Evolutionary conservation across 2,329 filamentous ascomycete genomes (phyloP), one percentile per base, ranked within the genome.

Genomic region (Chrysosporium keratinophilum): DNA sequence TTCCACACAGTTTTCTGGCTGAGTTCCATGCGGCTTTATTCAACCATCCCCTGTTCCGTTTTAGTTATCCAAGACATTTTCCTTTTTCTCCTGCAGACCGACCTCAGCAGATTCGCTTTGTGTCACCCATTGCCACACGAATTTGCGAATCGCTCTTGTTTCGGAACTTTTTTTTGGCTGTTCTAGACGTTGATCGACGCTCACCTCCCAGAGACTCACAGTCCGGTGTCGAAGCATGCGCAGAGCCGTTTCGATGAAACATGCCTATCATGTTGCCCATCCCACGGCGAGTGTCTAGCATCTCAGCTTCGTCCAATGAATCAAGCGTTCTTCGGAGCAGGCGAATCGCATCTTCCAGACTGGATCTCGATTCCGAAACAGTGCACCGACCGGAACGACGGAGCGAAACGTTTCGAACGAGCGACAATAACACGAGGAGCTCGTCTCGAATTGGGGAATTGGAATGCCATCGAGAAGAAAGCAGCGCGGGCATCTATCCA

Each of bases 281-380:
- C 28, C 57, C 57, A 23, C 54, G 48, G 14, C 57, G 56, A 19
- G 52, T 51, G 3, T 57, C 55, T 12, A 58, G 57, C 46, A 43
- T 52, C 12, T 54, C 53, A 19, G 37, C 37, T 12, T 34, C 56
- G 5, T 33, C 46, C 40, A 42, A 49, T 49, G 23, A 50, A n/a
- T 19, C 46, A 19, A 35, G 20, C n/a, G 6, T 12, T 46, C 52
- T 7, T 12, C 45, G 12, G 7, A 31, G 19, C 15, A 50, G 53
- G 17, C 50, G 34, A 14, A 46, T 34, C 15, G 37, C 4, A 19
- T 43, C 47, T 9, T 33, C 40, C 11, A 43, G 37, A 42, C 5
- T 31, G 1, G 28, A 28, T 19, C 34, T 35, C 3, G 20, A n/a
- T 6, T 43, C 20, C 39, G 17, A 50, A 4, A 39, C 28, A 2